Percentiles rank a stretch among this genome's conserved stretches.
Evolutionary conservation across 139 green algal species (phyloP).

Genomic region (Ulvella scutata): DNA sequence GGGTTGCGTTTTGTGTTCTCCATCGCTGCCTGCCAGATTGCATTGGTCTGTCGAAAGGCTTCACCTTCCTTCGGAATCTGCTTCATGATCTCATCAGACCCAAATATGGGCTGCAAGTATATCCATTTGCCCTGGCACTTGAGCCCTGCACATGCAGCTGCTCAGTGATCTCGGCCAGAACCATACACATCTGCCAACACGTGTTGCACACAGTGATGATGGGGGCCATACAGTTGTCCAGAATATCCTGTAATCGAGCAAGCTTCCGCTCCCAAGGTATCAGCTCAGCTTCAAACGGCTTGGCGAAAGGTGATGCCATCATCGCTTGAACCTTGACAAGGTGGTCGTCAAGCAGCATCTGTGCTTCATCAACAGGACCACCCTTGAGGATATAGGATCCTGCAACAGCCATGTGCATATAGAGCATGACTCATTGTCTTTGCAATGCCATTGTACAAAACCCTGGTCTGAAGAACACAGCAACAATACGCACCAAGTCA

Average conservation of each 20-base stretch:
- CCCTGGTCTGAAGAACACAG: too few relatives aligned
- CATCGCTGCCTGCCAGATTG: constrained; percentile 57
- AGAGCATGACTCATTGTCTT: constrained; percentile 21
- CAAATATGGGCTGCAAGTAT: constrained; percentile 76
- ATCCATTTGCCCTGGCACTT: constrained; percentile 45
- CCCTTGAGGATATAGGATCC: constrained; percentile 46
- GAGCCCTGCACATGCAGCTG: not conserved
- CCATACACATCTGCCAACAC: not conserved
- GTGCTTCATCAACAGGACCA: constrained; percentile 51
- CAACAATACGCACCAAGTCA: too few relatives aligned
- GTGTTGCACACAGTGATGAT: constrained; percentile 13
- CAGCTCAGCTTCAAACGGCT: constrained; percentile 45
- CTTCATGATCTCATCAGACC: constrained; percentile 68
- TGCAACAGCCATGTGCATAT: constrained; percentile 35
- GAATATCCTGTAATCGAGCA: constrained; percentile 46
- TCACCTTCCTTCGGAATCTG: constrained; percentile 72
- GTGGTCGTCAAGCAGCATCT: constrained; percentile 67
- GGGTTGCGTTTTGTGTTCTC: constrained; percentile 20
- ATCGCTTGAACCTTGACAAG: constrained; percentile 67
- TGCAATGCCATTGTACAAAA: too few relatives aligned
- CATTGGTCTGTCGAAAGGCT: constrained; percentile 67
- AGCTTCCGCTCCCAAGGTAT: constrained; percentile 46
- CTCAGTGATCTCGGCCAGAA: not conserved
- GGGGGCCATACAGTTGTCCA: constrained; percentile 68
- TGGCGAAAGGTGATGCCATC: constrained; percentile 57